Conservation (phyloP, 1,139 yeast genomes). For the Nakaseomyces delphensis region DNA sequence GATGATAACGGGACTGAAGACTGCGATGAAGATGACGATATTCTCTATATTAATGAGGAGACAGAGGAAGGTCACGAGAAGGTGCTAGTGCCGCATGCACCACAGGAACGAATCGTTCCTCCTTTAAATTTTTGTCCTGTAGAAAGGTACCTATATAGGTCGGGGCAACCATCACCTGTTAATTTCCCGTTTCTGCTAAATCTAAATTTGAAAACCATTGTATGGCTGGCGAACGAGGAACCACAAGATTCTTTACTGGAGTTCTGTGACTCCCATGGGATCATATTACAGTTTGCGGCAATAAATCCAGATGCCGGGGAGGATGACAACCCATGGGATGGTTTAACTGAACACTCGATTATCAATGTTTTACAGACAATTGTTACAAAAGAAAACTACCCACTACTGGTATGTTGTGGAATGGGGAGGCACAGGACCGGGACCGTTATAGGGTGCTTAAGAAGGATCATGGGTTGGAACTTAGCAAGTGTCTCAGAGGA, state of each 20-base stretch:
- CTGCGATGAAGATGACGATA: slow-evolving; percentile 24
- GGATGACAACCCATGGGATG: slow-evolving; percentile 91
- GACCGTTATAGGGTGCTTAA: slow-evolving; percentile 84
- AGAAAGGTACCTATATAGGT: slow-evolving; percentile 72
- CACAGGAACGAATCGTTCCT: slow-evolving; percentile 67
- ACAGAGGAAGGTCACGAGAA: slow-evolving; percentile 26
- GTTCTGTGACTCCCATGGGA: slow-evolving; percentile 65
- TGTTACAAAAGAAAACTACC: slow-evolving; percentile 63
- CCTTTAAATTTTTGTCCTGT: slow-evolving; percentile 95
- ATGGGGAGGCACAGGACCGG: slow-evolving; percentile 98
- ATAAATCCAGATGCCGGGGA: slow-evolving; percentile 59
- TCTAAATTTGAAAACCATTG: slow-evolving; percentile 64
- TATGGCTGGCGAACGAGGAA: slow-evolving; percentile 94
- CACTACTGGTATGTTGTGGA: slow-evolving; percentile 86
- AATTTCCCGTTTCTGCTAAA: slow-evolving; percentile 78
- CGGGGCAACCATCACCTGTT: slow-evolving; percentile 95
- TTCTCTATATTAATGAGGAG: slow-evolving; percentile 27
- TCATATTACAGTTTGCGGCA: slow-evolving; percentile 52
- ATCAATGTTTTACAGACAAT: slow-evolving; percentile 70
- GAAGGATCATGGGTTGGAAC: slow-evolving; percentile 93
- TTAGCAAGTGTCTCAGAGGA: slow-evolving; percentile 90
- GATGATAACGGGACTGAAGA: slow-evolving; percentile 11
- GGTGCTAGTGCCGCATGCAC: slow-evolving; percentile 35
- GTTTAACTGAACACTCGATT: slow-evolving; percentile 77
- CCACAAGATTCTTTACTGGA: slow-evolving; percentile 82